Conservation (phyloP, 371 early-diverging fungal genomes). For the Nematocida sp. region DNA sequence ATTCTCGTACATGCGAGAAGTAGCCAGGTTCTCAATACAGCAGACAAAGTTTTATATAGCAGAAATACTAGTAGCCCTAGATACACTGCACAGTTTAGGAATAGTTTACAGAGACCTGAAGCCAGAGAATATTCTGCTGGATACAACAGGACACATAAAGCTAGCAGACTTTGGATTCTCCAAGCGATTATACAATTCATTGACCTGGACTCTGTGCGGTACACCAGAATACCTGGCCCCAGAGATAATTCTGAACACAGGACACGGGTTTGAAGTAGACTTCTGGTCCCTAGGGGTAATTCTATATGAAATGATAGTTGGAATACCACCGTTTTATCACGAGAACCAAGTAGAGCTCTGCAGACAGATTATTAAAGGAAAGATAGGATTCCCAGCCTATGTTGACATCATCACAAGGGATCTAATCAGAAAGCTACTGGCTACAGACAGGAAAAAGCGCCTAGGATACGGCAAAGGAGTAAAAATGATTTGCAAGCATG, state of each 20-base stretch:
- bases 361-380: conserved; percentile 52
- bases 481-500: conserved; percentile 72
- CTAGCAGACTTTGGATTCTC: conserved; percentile 98
- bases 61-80: conserved; percentile 89
- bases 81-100: conserved; percentile 86
- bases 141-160: conserved; percentile 84
- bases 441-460: conserved; percentile 70
- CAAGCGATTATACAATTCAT: conserved; percentile 74
- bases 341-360: conserved; percentile 55
- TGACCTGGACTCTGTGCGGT: conserved; percentile 70
- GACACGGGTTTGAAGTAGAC: conserved; percentile 87
- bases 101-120: conserved; percentile 94
- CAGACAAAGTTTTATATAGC: conserved; percentile 90
- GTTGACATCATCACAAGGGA: conserved; percentile 70
- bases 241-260: conserved; percentile 86
- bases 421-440: conserved; percentile 66
- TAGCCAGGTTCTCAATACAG: conserved; percentile 62
- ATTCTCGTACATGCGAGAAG: conserved; percentile 78
- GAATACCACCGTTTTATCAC: conserved; percentile 75
- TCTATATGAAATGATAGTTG: conserved; percentile 88
- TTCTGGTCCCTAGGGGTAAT: conserved; percentile 90
- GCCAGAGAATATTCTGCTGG: conserved; percentile 85
- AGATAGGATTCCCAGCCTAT: conserved; percentile 69
- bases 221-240: conserved; percentile 96
- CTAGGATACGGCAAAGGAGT: conserved; percentile 71